Base-by-base conservation (phyloP, 106 monocot genomes). In the Dendrobium huoshanense region DNA sequence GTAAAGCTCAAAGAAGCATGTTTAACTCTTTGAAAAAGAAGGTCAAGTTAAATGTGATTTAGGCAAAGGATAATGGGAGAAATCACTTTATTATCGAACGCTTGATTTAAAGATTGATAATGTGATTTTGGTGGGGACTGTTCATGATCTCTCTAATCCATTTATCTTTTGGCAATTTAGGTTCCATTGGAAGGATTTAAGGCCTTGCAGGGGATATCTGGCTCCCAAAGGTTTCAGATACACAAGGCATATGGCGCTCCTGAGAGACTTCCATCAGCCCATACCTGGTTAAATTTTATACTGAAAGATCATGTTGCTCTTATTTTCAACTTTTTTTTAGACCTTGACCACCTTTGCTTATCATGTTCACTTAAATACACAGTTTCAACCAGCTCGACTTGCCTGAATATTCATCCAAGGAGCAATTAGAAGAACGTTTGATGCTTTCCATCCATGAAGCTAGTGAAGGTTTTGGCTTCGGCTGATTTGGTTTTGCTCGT, bases 201-300 rank as follows among this genome's bases (percentile, higher is more conserved):
- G 77, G 93, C 90, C 51, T 80, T 93, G 44, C 93, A 93, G 48
- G 93, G 93, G 44, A 93, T 90, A 18, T 93, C 93, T 44, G 90
- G 93, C 13, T 79, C 90, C 16, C 93, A 93, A 56, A 79, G 90
- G 75, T 90, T 93, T 77, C 93, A 93, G 80, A 93, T 93, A 64
- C 93, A 93, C 83, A 93, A 90, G 84, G 90, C 93, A 75, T 93
- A 93, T 88, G 93, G 90, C 77, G 86, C 88, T 80, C 88, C 93
- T 78, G 85, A 88, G n/a, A 84, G 88, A 72, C 87, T 93, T 59
- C 93, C 93, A 44, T 93, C 90, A 16, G 93, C 93, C 5, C 93
- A 93, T 82, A 93, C 93, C 13, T 93, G 93, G 93, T 93, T 47
- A 64, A 80, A 51, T 64, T 81, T 37, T 16, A 65, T 77, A 72